Evolutionary conservation across 177 flowering plant species (phyloP), one percentile per base, ranked within the genome.

Genomic region (Tripterygium wilfordii): DNA sequence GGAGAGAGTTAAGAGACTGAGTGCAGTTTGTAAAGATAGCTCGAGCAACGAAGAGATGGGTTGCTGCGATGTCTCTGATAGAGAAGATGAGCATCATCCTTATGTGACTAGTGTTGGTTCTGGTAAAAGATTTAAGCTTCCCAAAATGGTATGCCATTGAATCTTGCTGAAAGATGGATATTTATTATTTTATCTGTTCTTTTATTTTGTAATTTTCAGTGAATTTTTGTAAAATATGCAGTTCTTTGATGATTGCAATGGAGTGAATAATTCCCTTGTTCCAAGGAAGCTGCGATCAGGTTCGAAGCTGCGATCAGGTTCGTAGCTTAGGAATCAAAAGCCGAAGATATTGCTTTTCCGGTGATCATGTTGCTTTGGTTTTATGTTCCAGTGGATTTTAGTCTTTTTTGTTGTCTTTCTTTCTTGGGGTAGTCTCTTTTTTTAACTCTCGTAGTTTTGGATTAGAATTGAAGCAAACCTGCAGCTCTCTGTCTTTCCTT

Each of bases 231-330:
- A 23, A n/a, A n/a, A n/a, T n/a, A n/a, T n/a, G 52, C 72, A 83
- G 91, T 56, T 65, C 46, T 63, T 67, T 26, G 69, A 67, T 54
- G 78, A 73, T 6, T 61, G 68, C 59, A 60, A 53, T 51, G 43
- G 50, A 36, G 84, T 77, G 10, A 61, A 70, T 68, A 69, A 69
- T 54, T 65, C 79, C 39, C 58, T 74, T 17, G 82, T 87, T 53
- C 96, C 96, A 3, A 64, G 92, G 53, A 84, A 78, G 62, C 62
- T 75, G 19, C 81, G 96, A 10, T 82, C 96, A 57, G 91, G 96
- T 87, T 16, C 29, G 63, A n/a, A n/a, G n/a, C n/a, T n/a, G n/a
- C n/a, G n/a, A n/a, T n/a, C n/a, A n/a, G n/a, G n/a, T n/a, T n/a
- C n/a, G n/a, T n/a, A n/a, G n/a, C n/a, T n/a, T n/a, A n/a, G n/a